Evolutionary conservation across 2,329 filamentous ascomycete genomes (phyloP), one percentile per base, ranked within the genome.

Genomic region (Fonsecaea monophora): DNA sequence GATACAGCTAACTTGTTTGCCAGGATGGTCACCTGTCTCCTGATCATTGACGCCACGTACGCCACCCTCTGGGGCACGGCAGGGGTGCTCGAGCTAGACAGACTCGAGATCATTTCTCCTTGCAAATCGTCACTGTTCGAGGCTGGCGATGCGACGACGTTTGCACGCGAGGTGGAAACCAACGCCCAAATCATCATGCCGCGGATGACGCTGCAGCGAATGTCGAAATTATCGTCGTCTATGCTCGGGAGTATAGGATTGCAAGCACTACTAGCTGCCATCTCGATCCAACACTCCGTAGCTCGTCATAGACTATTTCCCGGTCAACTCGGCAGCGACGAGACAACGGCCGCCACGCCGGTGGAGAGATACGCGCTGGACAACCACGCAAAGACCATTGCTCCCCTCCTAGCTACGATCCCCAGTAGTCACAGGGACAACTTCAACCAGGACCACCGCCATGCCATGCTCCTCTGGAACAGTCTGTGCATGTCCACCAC

Each of bases 41-140:
- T 61, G 6, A 53, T 48, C 15, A 61, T 61, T n/a, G 59, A 61
- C 34, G 50, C 59, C 21, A 48, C 59, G 3, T 61, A 61, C 10
- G 53, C 59, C 6, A 34, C 45, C 7, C 45, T 61, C 12, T 34
- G 50, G 21, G 59, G 53, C 37, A 15, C 53, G n/a, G 59, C 59
- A 8, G 59, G 42, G 7, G 53, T 53, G 13, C 50, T 61, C 30
- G 59, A 34, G 10, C n/a, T 54, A 6, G 59, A 61, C 25, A 15
- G 37, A 10, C 34, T 61, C 32, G 59, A 61, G 37, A 48, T 61
- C 30, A 35, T 61, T 34, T 38, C 53, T 8, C 59, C 60, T 18
- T 62, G 60, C 12, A 37, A 62, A 32, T 25, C 45, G 7, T 18
- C 60, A 18, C 42, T 62, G 8, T 62, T 62, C 25, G 60, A 62